These are phyloP conservation scores for Calonectria pteridis DNA, from an alignment of 2,329 filamentous ascomycete genomes.

Conservation along the genomic window DNA sequence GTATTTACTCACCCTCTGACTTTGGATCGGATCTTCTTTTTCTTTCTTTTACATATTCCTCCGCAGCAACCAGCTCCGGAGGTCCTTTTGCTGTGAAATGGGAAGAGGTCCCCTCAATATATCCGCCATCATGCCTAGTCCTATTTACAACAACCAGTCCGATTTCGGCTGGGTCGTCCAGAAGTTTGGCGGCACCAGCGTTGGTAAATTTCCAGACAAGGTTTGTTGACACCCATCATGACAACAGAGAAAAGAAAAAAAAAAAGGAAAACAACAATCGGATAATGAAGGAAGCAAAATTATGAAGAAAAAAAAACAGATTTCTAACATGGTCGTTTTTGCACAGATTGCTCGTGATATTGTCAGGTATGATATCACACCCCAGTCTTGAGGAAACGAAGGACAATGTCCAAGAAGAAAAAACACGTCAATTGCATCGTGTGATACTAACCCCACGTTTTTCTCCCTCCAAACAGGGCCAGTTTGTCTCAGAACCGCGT, in stretches of 20 bases:
- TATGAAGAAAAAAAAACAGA: background rate
- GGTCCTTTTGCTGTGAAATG: constrained; percentile 4
- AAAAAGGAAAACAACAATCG: background rate
- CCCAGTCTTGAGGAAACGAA: background rate
- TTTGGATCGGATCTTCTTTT: background rate
- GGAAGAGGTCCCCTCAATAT: background rate
- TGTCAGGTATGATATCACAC: constrained; percentile 52
- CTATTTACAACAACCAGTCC: constrained; percentile 51
- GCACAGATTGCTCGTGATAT: constrained; percentile 58
- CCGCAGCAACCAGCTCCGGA: constrained; percentile 7
- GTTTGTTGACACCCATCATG: constrained; percentile 49
- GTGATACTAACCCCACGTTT: constrained; percentile 30
- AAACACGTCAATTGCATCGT: constrained; percentile 23
- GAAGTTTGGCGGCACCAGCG: constrained; percentile 95
- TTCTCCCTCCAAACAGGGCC: constrained; percentile 44
- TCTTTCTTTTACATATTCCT: constrained; percentile 9
- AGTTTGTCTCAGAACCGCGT: constrained; percentile 78
- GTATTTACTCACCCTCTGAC: constrained; percentile 20
- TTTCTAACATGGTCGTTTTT: constrained; percentile 6
- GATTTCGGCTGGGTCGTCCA: constrained; percentile 83
- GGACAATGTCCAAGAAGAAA: constrained; percentile 10
- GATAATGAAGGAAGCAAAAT: background rate
- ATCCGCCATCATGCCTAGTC: constrained; percentile 48
- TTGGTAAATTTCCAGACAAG: constrained; percentile 90
- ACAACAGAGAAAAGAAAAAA: background rate